Evolutionary conservation across 345 rosid species (phyloP), one percentile per base, ranked within the genome.

Genomic region (Crucihimalaya himalaica): DNA sequence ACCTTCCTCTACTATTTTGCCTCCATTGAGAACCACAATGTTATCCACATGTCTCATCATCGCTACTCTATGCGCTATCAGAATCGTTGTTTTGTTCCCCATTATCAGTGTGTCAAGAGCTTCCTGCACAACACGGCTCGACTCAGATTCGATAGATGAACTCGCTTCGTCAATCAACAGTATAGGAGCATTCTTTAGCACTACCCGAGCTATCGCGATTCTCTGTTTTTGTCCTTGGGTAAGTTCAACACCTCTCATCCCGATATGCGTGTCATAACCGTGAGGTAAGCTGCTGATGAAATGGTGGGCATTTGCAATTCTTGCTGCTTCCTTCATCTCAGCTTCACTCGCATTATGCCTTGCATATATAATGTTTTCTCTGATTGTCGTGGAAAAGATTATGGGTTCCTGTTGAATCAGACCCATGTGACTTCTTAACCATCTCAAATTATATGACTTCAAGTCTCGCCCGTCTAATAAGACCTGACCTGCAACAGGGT

Each of bases 31-130:
- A 78, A 96, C 98, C 65, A 96, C 99, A 74, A 96, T 96, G 81
- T 84, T 96, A 78, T 96, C 99, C 53, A 96, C 99, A 59, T 90
- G 96, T 80, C 97, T 90, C 99, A 92, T 92, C 99, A 96, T 96
- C 37, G 97, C 99, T 12, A 89, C 93, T 79, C 99, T 88, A 71
- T 92, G 99, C 63, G 99, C 99, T 81, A 96, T 96, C 81, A 96
- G 75, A 70, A 96, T 87, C 65, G 99, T 90, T 34, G 99, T 96
- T 82, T 96, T 96, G 81, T 96, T 96, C 52, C 99, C 99, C 98
- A 95, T 90, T 74, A 92, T 86, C 76, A 95, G 84, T 0, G 97
- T 95, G 74, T 95, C 98, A 10, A 95, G 93, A 66, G 99, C 99
- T 83, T 95, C 99, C 78, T 95, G 99, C 71, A 95, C 96, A 66